Percentiles rank a stretch among this genome's conserved stretches.
Conservation (phyloP, 192 early-diverging fungal species). For the Umbelopsis ramanniana region DNA sequence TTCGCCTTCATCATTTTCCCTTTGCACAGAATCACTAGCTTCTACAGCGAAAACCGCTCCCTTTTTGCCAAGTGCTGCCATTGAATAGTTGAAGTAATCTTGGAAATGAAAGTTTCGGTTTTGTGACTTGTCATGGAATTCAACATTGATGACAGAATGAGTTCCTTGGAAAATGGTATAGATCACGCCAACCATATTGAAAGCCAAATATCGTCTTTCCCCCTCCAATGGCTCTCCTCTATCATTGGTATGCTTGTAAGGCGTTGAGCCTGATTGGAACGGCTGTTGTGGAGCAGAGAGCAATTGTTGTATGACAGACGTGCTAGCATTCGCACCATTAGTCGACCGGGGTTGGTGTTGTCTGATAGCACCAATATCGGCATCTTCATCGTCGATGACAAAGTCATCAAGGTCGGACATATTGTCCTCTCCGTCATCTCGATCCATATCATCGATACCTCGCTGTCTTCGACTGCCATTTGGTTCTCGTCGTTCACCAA, state of each 20-base stretch:
- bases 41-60: conserved; percentile 80
- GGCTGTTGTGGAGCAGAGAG: conserved; percentile 48
- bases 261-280: conserved; percentile 90
- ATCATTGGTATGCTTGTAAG: conserved; percentile 31
- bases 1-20: conserved; percentile 15
- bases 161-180: conserved; percentile 70
- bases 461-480: conserved; percentile 28
- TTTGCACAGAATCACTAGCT: conserved; percentile 18
- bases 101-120: conserved; percentile 82
- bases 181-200: conserved; percentile 86
- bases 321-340: too few relatives aligned
- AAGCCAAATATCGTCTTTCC: conserved; percentile 71
- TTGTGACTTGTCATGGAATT: conserved; percentile 85
- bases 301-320: background rate
- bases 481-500: conserved; percentile 2
- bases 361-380: conserved; percentile 49
- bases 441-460: conserved; percentile 31
- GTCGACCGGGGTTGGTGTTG: background rate
- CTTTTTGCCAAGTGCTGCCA: conserved; percentile 72
- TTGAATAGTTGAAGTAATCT: conserved; percentile 75
- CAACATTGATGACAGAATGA: conserved; percentile 81
- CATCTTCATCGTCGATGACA: conserved; percentile 89
- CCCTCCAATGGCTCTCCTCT: conserved; percentile 24
- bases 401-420: conserved; percentile 78
- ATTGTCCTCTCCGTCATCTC: conserved; percentile 40